Evolutionary conservation across 352 stramenopile genomes (phyloP), one percentile per base, ranked within the genome.

Genomic region (Phytophthora quininea): DNA sequence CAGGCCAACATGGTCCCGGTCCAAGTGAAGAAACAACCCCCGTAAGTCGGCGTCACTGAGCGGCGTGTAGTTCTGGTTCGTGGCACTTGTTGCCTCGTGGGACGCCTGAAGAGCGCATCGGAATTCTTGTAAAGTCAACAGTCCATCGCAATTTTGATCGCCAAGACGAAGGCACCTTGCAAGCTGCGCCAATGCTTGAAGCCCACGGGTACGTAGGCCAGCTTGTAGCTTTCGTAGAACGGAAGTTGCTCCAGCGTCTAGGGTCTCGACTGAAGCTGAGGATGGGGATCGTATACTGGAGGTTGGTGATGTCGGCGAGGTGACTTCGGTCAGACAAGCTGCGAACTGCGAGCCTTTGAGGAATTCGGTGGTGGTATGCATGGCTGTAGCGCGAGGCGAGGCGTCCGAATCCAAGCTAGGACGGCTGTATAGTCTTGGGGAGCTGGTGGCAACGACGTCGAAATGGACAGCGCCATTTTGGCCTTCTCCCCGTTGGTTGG

Each of bases 71-170:
- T 64, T 67, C 3, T 31, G 49, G 15, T 42, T 67, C 35, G 43
- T 51, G 42, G 43, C 33, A n/a, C 51, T 56, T 80, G 47, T 35
- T n/a, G 66, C 56, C 4, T 77, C 69, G 45, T 82, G 61, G n/a
- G 80, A 74, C 8, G 69, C 72, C 24, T 80, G 67, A 30, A 96
- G 58, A 9, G 77, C 83, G 14, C 80, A 73, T 45, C 95, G 90
- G 67, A 97, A 96, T 60, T 97, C 88, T 12, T 68, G 67, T 10
- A 96, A 73, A 58, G 78, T 83, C 10, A 97, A 60, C 4, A 79
- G 59, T 0, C 76, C 82, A 64, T 90, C 84, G 31, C 70, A 67
- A 67, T 97, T 86, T 43, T 77, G 70, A 59, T 97, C 90, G 29
- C 80, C 79, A 14, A 93, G 68, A 10, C 86, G 79, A 35, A 96